Evolutionary conservation across 139 green algal genomes (phyloP).

Genomic region (Chlamydomonas sp.): DNA sequence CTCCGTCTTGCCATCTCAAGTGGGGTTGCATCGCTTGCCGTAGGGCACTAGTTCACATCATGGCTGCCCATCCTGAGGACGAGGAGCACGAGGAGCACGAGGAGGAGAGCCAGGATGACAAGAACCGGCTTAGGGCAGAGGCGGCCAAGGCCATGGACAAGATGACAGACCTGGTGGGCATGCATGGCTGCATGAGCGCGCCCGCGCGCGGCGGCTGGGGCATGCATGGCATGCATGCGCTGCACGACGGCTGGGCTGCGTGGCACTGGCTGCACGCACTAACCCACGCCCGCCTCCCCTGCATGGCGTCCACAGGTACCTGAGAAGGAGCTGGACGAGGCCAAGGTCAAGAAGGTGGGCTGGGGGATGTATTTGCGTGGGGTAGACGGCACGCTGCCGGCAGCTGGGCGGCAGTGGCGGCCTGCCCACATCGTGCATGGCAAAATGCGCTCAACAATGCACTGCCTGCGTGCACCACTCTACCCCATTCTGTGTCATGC

Average conservation of each 20-base stretch:
- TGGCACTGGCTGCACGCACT: background rate
- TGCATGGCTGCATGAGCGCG: too few relatives aligned
- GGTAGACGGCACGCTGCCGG: background rate
- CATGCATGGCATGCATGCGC: too few relatives aligned
- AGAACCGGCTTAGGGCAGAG: background rate
- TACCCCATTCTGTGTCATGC: too few relatives aligned
- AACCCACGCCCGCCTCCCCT: background rate
- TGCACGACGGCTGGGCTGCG: too few relatives aligned
- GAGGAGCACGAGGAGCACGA: background rate
- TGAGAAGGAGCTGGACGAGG: conserved; percentile 41
- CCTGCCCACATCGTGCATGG: too few relatives aligned
- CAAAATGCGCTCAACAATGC: too few relatives aligned
- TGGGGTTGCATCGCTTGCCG: too few relatives aligned
- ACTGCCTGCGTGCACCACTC: too few relatives aligned
- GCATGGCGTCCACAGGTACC: conserved; percentile 20
- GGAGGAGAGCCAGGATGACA: background rate
- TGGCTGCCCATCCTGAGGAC: background rate
- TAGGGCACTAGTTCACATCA: too few relatives aligned
- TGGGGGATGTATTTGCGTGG: background rate
- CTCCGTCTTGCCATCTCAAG: too few relatives aligned
- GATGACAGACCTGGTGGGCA: background rate
- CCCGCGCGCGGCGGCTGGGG: too few relatives aligned
- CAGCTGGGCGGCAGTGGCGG: too few relatives aligned
- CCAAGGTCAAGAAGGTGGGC: conserved; percentile 37
- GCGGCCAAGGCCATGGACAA: background rate